These are phyloP conservation scores for Fusarium redolens DNA, from an alignment of 2,329 filamentous ascomycete species.

Conservation along the genomic window DNA sequence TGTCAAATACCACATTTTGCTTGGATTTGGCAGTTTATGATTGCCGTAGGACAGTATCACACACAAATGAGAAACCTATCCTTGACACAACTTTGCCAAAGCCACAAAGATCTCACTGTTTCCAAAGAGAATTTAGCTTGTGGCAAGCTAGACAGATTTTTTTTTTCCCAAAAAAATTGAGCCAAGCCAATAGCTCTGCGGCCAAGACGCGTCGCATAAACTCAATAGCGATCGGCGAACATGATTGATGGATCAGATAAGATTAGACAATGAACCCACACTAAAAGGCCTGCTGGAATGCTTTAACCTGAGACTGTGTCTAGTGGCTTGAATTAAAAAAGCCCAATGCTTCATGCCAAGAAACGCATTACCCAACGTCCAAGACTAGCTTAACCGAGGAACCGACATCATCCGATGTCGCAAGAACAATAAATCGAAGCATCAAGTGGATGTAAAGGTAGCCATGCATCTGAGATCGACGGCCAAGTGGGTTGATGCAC, in stretches of 20 bases:
- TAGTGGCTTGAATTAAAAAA: not conserved
- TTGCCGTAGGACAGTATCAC: not conserved
- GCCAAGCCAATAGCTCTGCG: not conserved
- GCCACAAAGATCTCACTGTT: not conserved
- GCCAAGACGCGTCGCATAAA: not conserved
- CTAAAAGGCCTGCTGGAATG: not conserved
- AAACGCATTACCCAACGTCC: not conserved
- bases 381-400: not conserved
- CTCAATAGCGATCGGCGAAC: not conserved
- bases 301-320: not conserved
- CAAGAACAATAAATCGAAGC: not conserved
- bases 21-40: not conserved
- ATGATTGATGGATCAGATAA: conserved; percentile 17
- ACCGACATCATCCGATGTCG: not conserved
- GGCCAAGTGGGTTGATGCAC: conserved; percentile 1
- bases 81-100: too few species aligned
- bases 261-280: conserved; percentile 2
- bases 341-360: not conserved
- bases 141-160: not conserved
- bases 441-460: not conserved
- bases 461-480: not conserved
- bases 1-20: not conserved
- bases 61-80: not conserved
- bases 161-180: not conserved
- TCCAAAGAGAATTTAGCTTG: not conserved